Base-by-base conservation (phyloP, 192 early-diverging fungal genomes). In the Coemansia sp. region DNA sequence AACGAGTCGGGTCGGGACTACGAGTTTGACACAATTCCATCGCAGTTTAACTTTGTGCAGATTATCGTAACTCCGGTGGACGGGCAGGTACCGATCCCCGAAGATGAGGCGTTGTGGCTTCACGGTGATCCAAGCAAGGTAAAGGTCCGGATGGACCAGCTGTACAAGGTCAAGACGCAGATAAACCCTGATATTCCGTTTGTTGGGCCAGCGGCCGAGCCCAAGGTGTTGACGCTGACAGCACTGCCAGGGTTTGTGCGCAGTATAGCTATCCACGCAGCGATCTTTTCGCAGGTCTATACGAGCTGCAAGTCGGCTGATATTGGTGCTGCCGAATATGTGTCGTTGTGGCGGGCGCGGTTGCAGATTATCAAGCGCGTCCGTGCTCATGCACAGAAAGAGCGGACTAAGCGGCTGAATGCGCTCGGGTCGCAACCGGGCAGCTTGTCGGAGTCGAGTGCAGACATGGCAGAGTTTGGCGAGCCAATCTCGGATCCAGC, bases 21-120 rank as follows among this genome's bases (percentile, higher is more conserved):
- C 69, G 86, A 85, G 31, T 94, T 95, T 74, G 90, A 95, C 60
- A 98, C 94, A 4, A 84, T 98, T 29, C 89, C 94, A 3, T 88
- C 90, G 12, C 92, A 99, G 73, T 98, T 98, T 83, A 98, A 97
- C 70, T 96, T 90, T 74, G 90, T 99, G 61, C 92, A 94, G 61
- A 91, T 99, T 68, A 87, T 99, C 4, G 88, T 99, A 54, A 91
- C 91, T 9, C 95, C 97, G 11, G 85, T 92, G 72, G 85, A 91
- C 63, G 79, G 86, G 19, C 85, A 85, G 45, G 54, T 67, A 9
- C 49, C 72, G 64, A 23, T 85, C 86, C 68, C 87, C 88, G 68
- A 88, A 75, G 64, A 88, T 86, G 26, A 87, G 87, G 14, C 57
- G 84, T 19, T 39, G 16, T 62, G 64, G 56, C 16, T 65, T 1